Percentiles rank a stretch among this genome's conserved stretches.
phyloP scores from a whole-genome alignment of 1,139 yeast genomes.

The Yamadazyma pseudoaaseri region DNA sequence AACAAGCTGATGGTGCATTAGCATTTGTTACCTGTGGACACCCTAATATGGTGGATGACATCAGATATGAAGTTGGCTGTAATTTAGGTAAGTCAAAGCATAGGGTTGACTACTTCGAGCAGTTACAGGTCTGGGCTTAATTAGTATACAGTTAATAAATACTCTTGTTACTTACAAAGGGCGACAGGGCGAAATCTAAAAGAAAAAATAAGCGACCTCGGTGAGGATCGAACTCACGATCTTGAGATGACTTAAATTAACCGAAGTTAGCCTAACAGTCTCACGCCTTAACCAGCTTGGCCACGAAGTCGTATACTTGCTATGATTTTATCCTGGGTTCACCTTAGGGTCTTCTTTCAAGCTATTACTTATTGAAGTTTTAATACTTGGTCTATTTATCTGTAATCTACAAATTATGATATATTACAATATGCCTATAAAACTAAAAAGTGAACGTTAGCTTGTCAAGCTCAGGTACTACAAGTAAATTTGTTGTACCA shows the following conservation, averaged over 20 bases:
- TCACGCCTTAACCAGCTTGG: conserved; percentile 51
- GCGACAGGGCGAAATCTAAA: neutral
- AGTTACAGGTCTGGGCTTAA: conserved; percentile 29
- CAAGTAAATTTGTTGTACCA: conserved; percentile 64
- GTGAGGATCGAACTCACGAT: conserved; percentile 46
- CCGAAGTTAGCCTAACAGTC: no score
- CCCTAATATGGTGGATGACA: conserved; percentile 35
- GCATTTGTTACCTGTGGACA: conserved; percentile 40
- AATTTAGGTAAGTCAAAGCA: conserved; percentile 19
- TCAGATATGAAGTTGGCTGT: conserved; percentile 23
- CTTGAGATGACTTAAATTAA: no score
- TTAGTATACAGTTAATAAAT: no score
- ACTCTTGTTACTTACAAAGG: no score
- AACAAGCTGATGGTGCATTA: conserved; percentile 24
- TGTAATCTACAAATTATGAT: no score
- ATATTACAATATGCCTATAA: no score
- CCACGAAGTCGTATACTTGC: conserved; percentile 30
- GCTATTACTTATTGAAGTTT: no score
- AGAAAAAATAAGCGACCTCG: conserved; percentile 34
- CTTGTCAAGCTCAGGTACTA: conserved; percentile 70
- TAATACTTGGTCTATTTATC: no score
- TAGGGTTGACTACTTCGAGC: conserved; percentile 28
- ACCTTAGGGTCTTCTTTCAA: neutral
- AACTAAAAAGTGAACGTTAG: conserved; percentile 56
- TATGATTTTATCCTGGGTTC: neutral